Percentiles rank a stretch among this genome's conserved stretches.
phyloP scores from a whole-genome alignment of 768 basidiomycete species.

The Trametes cubensis region DNA sequence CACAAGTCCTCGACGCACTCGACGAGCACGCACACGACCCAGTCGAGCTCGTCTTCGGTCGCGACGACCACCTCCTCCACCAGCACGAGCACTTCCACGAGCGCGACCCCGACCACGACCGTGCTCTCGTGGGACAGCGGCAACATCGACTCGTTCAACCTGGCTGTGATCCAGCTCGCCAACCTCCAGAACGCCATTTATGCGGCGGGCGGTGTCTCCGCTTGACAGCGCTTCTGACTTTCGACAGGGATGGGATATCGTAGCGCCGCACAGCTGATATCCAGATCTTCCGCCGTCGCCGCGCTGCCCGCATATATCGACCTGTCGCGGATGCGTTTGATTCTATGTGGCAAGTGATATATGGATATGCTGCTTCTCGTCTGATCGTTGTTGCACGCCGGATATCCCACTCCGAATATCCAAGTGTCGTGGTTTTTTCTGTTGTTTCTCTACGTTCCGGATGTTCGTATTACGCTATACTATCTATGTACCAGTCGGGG shows the following conservation, averaged over 20 bases:
- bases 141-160: constrained; percentile 26
- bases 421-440: too few species aligned
- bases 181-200: constrained; percentile 20
- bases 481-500: too few species aligned
- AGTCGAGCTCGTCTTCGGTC: constrained; percentile 15
- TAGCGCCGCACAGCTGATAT: too few species aligned
- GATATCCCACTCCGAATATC: too few species aligned
- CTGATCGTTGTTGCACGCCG: neutral
- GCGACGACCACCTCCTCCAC: constrained; percentile 3
- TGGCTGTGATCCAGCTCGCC: constrained; percentile 27
- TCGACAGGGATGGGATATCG: too few species aligned
- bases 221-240: neutral
- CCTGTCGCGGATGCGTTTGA: too few species aligned
- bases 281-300: too few species aligned
- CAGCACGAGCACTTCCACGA: constrained; percentile 14
- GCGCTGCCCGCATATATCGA: too few species aligned
- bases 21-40: constrained; percentile 8
- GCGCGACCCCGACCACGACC: constrained; percentile 19
- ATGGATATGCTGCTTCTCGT: neutral
- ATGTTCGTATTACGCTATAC: too few species aligned
- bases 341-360: neutral
- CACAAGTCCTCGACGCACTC: constrained; percentile 13
- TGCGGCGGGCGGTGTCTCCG: neutral
- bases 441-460: too few species aligned
- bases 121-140: constrained; percentile 21